phyloP scores from a whole-genome alignment of 208 protist species.

The Angomonas ambiguus region DNA sequence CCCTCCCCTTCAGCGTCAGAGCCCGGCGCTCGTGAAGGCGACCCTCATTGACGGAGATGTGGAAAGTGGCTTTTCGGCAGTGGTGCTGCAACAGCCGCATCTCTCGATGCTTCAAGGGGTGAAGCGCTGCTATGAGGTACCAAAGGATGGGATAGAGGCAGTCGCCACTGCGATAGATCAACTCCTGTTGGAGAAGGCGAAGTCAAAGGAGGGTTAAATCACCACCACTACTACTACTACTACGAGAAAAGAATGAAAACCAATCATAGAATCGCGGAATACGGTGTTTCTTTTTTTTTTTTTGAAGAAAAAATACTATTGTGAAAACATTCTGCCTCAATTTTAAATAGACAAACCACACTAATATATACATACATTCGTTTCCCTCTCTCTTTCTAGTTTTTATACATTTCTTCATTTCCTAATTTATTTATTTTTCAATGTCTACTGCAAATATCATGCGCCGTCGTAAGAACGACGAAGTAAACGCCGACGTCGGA shows the following conservation, averaged over 20 bases:
- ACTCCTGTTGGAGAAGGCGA: too few relatives aligned
- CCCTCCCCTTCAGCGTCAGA: slow-evolving; percentile 49
- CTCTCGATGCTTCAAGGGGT: slow-evolving; percentile 49
- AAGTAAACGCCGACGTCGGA: slow-evolving; percentile 51
- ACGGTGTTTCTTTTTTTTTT: too few relatives aligned
- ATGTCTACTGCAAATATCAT: slow-evolving; percentile 75
- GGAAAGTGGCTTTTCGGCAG: slow-evolving; percentile 43
- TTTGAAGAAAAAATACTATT: too few relatives aligned
- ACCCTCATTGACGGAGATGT: slow-evolving; percentile 44
- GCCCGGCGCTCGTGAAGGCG: slow-evolving; percentile 59
- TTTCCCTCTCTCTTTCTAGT: background rate
- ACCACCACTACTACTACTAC: too few relatives aligned
- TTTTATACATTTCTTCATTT: background rate
- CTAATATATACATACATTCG: background rate
- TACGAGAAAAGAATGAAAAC: background rate
- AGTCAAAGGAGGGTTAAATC: too few relatives aligned
- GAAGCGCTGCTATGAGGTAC: slow-evolving; percentile 45
- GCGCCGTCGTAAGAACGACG: slow-evolving; percentile 41
- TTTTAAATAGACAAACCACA: background rate
- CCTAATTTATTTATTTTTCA: slow-evolving; percentile 1
- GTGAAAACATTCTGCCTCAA: too few relatives aligned
- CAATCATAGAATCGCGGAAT: background rate
- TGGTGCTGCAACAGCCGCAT: slow-evolving; percentile 38
- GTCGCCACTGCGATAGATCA: too few relatives aligned
- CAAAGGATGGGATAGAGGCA: too few relatives aligned